These are phyloP conservation scores for Plasmodium ovale DNA, from an alignment of 169 alveolate genomes.

Conservation along the genomic window DNA sequence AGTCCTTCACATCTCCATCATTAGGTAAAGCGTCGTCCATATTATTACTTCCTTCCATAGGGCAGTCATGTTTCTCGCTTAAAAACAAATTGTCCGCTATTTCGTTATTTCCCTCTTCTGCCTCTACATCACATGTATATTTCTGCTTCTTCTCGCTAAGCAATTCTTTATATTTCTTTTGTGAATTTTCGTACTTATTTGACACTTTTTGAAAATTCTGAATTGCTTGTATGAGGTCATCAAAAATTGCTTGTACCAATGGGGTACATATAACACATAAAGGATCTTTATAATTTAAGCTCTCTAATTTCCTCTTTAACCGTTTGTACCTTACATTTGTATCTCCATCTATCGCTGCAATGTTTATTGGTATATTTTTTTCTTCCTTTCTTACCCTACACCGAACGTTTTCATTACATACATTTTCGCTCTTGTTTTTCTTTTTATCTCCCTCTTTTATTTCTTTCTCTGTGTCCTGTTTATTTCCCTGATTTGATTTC, in stretches of 20 bases:
- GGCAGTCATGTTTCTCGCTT: no score
- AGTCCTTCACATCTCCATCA: not conserved
- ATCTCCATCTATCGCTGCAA: not conserved
- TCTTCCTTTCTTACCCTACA: not conserved
- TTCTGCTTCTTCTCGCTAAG: slow-evolving; percentile 12
- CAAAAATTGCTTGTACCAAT: slow-evolving; percentile 57
- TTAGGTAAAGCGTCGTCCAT: no score
- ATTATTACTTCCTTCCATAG: no score
- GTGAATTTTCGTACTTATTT: slow-evolving; percentile 48
- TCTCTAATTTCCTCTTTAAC: slow-evolving; percentile 41
- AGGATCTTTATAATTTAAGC: slow-evolving; percentile 41
- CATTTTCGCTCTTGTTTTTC: not conserved
- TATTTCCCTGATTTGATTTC: no score
- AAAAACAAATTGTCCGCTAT: not conserved
- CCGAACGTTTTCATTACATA: no score
- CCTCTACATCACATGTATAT: not conserved
- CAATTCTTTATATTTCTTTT: slow-evolving; percentile 45
- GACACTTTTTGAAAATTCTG: slow-evolving; percentile 68
- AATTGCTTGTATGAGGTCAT: slow-evolving; percentile 72
- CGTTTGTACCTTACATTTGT: slow-evolving; percentile 32
- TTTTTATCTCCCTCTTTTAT: no score
- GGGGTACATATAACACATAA: slow-evolving; percentile 65
- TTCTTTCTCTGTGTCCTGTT: no score
- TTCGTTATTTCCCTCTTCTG: slow-evolving; percentile 1
- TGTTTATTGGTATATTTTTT: not conserved